These are phyloP conservation scores for Phytophthora tubulina DNA, from an alignment of 352 stramenopile genomes.

Conservation along the genomic window DNA sequence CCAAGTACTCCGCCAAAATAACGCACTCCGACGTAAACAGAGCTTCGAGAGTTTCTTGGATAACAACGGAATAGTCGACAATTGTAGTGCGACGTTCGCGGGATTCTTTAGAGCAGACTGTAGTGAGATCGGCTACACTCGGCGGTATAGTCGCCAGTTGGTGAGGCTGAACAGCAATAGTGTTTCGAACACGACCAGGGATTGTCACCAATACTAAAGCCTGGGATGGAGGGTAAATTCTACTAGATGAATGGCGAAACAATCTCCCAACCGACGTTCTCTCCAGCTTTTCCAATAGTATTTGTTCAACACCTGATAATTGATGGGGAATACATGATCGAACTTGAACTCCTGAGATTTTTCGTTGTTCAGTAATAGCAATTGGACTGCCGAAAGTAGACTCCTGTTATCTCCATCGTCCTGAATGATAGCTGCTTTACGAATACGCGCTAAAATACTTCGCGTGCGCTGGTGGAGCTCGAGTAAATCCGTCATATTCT, in stretches of 20 bases:
- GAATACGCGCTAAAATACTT: neutral
- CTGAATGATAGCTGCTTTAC: neutral
- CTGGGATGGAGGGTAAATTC: neutral
- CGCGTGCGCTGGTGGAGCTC: constrained; percentile 11
- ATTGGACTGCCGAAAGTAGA: neutral
- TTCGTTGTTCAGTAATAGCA: neutral
- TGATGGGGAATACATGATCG: neutral
- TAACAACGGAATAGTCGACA: no score
- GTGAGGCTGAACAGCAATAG: neutral
- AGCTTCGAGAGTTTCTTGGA: no score
- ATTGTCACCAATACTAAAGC: neutral
- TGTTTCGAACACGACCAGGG: neutral
- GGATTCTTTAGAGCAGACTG: no score
- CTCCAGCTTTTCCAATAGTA: neutral
- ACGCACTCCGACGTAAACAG: no score
- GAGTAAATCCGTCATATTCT: constrained; percentile 10
- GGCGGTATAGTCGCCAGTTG: no score
- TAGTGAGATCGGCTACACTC: no score
- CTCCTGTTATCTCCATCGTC: neutral
- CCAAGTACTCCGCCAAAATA: no score
- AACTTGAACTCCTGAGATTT: no score
- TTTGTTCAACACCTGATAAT: neutral
- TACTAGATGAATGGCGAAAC: neutral
- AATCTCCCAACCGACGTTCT: neutral
- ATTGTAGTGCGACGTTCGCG: no score